Conservation (phyloP, 768 basidiomycete genomes). For the Xerocomellus dryophilus region DNA sequence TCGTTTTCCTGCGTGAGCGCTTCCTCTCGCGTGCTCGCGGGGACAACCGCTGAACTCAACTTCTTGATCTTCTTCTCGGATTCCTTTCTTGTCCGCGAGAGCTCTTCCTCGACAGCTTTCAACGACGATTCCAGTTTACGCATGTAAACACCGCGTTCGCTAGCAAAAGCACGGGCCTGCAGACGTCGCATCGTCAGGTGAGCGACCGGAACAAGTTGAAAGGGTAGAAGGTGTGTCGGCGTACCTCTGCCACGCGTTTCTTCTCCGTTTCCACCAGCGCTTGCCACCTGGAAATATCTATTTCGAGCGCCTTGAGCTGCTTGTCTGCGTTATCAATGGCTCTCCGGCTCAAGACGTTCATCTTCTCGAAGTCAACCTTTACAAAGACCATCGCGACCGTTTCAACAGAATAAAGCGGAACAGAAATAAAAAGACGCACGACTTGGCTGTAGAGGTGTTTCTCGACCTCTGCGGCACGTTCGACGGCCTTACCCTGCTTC, state of each 20-base stretch:
- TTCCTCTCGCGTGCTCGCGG: slow-evolving; percentile 30
- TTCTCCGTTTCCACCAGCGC: slow-evolving; percentile 38
- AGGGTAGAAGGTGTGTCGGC: slow-evolving; percentile 3
- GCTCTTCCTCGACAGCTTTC: slow-evolving; percentile 42
- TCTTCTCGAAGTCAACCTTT: slow-evolving; percentile 46
- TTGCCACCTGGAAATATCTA: slow-evolving; percentile 34
- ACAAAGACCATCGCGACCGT: neutral
- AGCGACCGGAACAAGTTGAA: neutral
- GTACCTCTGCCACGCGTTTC: slow-evolving; percentile 40
- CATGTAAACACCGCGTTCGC: slow-evolving; percentile 31
- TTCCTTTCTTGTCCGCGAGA: slow-evolving; percentile 47
- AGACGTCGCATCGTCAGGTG: neutral
- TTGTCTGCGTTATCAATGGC: slow-evolving; percentile 27
- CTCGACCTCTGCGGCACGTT: slow-evolving; percentile 62
- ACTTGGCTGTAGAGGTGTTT: slow-evolving; percentile 55
- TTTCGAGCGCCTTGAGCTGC: slow-evolving; percentile 30
- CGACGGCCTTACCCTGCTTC: slow-evolving; percentile 61
- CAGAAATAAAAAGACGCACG: slow-evolving; percentile 40
- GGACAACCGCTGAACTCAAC: slow-evolving; percentile 30
- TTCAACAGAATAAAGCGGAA: neutral
- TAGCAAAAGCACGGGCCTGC: slow-evolving; percentile 30
- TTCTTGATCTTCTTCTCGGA: slow-evolving; percentile 53
- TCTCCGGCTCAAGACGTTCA: slow-evolving; percentile 36
- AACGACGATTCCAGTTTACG: slow-evolving; percentile 22
- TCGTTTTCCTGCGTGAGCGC: slow-evolving; percentile 49